A percentile compares a stretch with the other conserved stretches of the same genome.
These are phyloP conservation scores for Ceratocystis destructans DNA, from an alignment of 2,329 filamentous ascomycete genomes.

Conservation along the genomic window DNA sequence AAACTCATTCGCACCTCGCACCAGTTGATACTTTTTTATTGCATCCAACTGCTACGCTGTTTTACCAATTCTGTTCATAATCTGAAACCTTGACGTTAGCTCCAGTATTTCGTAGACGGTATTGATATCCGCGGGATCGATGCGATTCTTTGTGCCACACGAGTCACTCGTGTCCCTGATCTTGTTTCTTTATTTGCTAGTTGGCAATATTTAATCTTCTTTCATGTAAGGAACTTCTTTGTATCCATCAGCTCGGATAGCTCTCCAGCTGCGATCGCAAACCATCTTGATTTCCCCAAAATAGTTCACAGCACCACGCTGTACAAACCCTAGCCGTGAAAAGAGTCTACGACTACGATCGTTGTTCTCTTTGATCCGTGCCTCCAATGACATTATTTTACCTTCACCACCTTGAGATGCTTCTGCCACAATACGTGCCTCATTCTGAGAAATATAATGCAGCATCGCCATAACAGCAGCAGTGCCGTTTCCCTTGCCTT, in stretches of 20 bases:
- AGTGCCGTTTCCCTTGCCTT: slow-evolving; percentile 50
- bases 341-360: slow-evolving; percentile 39
- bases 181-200: neutral
- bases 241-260: slow-evolving; percentile 3
- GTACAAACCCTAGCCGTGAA: slow-evolving; percentile 36
- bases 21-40: too few relatives aligned
- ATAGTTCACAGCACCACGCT: slow-evolving; percentile 42
- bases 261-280: slow-evolving; percentile 22
- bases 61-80: too few relatives aligned
- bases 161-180: neutral
- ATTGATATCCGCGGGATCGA: neutral
- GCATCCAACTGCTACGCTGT: too few relatives aligned
- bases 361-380: slow-evolving; percentile 46
- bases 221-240: slow-evolving; percentile 12
- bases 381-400: slow-evolving; percentile 38
- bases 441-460: slow-evolving; percentile 47
- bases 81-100: too few relatives aligned
- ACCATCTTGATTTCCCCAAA: slow-evolving; percentile 42
- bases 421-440: slow-evolving; percentile 39
- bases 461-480: slow-evolving; percentile 55
- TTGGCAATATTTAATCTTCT: neutral
- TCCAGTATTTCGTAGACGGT: neutral
- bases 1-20: too few relatives aligned
- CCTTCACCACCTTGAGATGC: slow-evolving; percentile 25
- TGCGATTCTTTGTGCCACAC: neutral